Base-by-base conservation (phyloP, 106 monocot genomes). In the Alisma plantagoaquatica region DNA sequence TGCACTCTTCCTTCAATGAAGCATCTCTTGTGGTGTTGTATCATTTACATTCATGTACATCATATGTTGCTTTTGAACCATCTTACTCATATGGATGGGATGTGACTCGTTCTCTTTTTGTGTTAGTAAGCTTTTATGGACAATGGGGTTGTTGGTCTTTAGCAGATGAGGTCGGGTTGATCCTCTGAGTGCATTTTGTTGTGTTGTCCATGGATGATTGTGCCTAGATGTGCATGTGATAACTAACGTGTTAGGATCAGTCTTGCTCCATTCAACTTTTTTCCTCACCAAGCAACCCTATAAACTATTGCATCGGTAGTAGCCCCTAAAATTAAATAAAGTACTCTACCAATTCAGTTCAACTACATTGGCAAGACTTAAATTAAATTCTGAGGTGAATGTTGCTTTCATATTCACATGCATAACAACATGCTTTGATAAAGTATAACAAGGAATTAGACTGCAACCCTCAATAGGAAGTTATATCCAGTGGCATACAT, bases 201-300 rank as follows among this genome's bases (percentile, higher is more conserved):
- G 94, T 2, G 88, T 88, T 0, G 94, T 87, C 94, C 94, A 96
- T 33, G 94, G 94, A 51, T 96, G 94, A 56, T 96, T 88, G 75
- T 96, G 94, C 68, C 88, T 88, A 0, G 88, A 84, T 6, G 83
- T 88, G 70, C 88, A 96, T 42, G 94, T 96, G 69, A 96, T 81
- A 29, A 96, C 88, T 4, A 96, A 63, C 94, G 88, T 88, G 66
- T 78, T 96, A 0, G 94, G 94, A 53, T 96, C 94, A 9, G 77
- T 78, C 15, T 84, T 65, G 62, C 94, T 88, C 15, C 88, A 68
- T 56, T 96, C 94, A 0, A 96, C 94, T 75, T 96, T 87, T 51
- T 96, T 96, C 67, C 94, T 74, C 27, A 88, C 94, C 12, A 84
- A 78, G 75, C 94, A 96, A 26, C 84, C 88, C 63, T 96, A 88